A percentile compares a stretch with the other conserved stretches of the same genome.
These are phyloP conservation scores for Rickenella mellea DNA, from an alignment of 768 basidiomycete genomes.

Conservation along the genomic window DNA sequence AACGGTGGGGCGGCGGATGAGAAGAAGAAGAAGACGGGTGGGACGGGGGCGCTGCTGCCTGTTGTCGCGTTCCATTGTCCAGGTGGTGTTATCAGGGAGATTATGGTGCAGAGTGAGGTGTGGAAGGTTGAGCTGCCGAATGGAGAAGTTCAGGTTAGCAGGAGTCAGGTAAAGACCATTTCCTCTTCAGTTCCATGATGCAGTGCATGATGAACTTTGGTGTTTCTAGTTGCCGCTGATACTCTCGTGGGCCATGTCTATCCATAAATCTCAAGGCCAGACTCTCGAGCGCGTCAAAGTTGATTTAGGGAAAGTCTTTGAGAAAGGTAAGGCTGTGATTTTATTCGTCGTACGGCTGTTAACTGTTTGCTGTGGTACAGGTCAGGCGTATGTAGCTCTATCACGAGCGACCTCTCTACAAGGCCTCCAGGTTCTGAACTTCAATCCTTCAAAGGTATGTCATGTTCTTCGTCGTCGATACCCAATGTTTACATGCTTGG, in stretches of 20 bases:
- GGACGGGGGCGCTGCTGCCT: conserved; percentile 36
- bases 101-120: conserved; percentile 56
- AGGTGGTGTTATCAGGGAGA: conserved; percentile 40
- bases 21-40: conserved; percentile 19
- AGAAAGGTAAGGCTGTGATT: conserved; percentile 50
- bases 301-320: conserved; percentile 87
- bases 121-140: conserved; percentile 88
- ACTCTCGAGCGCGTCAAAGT: conserved; percentile 93
- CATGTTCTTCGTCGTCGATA: neutral
- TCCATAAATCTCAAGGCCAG: conserved; percentile 97
- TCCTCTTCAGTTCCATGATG: neutral
- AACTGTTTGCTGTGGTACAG: conserved; percentile 27
- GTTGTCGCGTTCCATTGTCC: conserved; percentile 71
- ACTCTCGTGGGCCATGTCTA: conserved; percentile 95
- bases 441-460: conserved; percentile 60
- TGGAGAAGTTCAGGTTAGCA: conserved; percentile 72
- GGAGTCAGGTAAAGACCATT: conserved; percentile 56
- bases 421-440: conserved; percentile 78
- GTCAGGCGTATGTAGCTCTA: conserved; percentile 85
- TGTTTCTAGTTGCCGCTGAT: conserved; percentile 66
- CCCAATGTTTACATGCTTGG: neutral
- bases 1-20: conserved; percentile 23
- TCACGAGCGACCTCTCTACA: conserved; percentile 83
- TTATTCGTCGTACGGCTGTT: neutral
- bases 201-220: neutral